phyloP scores from a whole-genome alignment of 805 yeast species.

The Wickerhamomyces ciferrii region DNA sequence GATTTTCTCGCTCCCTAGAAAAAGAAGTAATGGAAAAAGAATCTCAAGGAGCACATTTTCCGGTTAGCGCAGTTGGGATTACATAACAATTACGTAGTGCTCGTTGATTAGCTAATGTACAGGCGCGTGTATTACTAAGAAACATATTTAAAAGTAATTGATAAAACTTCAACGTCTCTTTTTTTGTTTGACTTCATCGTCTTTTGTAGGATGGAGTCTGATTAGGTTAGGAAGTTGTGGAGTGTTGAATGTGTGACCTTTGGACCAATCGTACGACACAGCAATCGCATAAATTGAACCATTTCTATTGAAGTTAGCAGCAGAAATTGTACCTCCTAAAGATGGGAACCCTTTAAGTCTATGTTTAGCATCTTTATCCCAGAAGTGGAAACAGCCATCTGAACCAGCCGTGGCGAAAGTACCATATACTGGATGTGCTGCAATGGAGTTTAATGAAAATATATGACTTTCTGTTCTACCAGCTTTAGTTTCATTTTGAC shows the following conservation, averaged over 20 bases:
- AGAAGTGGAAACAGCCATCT: slow-evolving; percentile 89
- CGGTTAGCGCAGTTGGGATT: neutral
- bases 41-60: neutral
- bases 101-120: neutral
- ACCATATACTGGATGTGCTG: slow-evolving; percentile 86
- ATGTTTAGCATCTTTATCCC: slow-evolving; percentile 94
- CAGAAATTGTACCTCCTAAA: slow-evolving; percentile 62
- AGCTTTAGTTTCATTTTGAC: slow-evolving; percentile 55
- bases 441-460: slow-evolving; percentile 73
- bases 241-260: slow-evolving; percentile 76
- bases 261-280: slow-evolving; percentile 91
- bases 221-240: slow-evolving; percentile 71
- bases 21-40: neutral
- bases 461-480: slow-evolving; percentile 58
- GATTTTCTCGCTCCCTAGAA: neutral
- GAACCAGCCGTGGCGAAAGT: slow-evolving; percentile 93
- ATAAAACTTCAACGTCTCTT: slow-evolving; percentile 22
- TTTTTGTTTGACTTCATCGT: slow-evolving; percentile 71
- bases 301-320: slow-evolving; percentile 73
- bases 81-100: neutral
- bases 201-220: slow-evolving; percentile 79
- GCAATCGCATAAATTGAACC: slow-evolving; percentile 91
- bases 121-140: neutral
- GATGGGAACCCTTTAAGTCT: slow-evolving; percentile 78
- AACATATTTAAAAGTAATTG: neutral